Conservation (phyloP, 2,329 filamentous ascomycete species). For the Penicillium sp. region DNA sequence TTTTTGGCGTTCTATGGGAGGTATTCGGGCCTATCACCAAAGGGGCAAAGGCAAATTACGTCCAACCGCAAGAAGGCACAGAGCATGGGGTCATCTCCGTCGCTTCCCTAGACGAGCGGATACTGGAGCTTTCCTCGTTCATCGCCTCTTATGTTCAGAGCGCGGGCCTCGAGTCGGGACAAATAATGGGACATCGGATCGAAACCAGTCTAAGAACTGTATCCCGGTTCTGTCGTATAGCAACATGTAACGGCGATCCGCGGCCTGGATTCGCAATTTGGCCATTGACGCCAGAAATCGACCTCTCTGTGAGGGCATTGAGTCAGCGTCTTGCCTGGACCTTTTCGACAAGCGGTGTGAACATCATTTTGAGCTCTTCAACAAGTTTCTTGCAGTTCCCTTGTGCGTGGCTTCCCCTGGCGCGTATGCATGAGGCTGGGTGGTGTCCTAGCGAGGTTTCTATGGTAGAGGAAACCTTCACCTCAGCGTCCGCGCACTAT, state of each 20-base stretch:
- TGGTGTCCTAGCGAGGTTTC: conserved; percentile 14
- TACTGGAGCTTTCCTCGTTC: background rate
- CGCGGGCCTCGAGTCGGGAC: background rate
- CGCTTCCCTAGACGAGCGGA: conserved; percentile 3
- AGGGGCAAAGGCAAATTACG: conserved; percentile 1
- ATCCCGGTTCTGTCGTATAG: conserved; percentile 8
- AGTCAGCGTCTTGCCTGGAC: conserved; percentile 3
- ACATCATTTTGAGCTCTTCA: background rate
- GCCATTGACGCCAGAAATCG: conserved; percentile 11
- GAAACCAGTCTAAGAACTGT: conserved; percentile 3
- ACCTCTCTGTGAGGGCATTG: conserved; percentile 9
- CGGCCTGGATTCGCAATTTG: conserved; percentile 2
- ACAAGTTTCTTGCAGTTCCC: conserved; percentile 6
- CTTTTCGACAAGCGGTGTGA: background rate
- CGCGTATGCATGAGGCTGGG: conserved; percentile 3
- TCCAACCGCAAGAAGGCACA: background rate
- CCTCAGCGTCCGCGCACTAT: conserved; percentile 9
- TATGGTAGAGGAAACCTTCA: conserved; percentile 9
- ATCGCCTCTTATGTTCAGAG: background rate
- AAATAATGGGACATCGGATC: background rate
- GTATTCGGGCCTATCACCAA: conserved; percentile 7
- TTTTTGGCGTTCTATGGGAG: conserved; percentile 17
- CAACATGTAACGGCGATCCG: conserved; percentile 7
- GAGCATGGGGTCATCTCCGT: conserved; percentile 6
- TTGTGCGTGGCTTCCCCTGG: conserved; percentile 10